A percentile compares a stretch with the other conserved stretches of the same genome.
Evolutionary conservation across 106 monocot species (phyloP).

Genomic region (Agapanthus africanus): DNA sequence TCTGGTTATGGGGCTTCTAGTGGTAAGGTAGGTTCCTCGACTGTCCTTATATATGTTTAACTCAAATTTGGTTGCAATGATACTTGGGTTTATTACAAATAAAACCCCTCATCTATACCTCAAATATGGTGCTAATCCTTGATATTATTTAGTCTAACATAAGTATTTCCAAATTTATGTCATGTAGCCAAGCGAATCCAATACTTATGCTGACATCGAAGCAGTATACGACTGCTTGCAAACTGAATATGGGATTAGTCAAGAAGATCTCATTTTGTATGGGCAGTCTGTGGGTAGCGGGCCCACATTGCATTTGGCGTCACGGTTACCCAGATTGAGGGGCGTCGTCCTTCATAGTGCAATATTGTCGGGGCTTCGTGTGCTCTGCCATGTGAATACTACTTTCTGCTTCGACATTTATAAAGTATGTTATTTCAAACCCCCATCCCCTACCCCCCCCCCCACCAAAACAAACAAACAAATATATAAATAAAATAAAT

Average conservation of each 20-base stretch:
- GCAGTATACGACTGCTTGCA: conserved; percentile 74
- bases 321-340: conserved; percentile 63
- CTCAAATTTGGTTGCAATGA: no score
- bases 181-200: conserved; percentile 67
- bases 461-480: no score
- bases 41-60: neutral
- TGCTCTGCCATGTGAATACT: conserved; percentile 66
- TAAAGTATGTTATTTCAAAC: conserved; percentile 69
- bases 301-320: conserved; percentile 73
- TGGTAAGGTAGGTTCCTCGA: conserved; percentile 47
- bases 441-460: no score
- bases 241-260: conserved; percentile 75
- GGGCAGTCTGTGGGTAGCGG: conserved; percentile 88
- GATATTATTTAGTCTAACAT: no score
- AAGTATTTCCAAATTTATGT: no score
- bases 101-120: no score
- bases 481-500: no score
- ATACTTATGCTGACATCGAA: conserved; percentile 85
- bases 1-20: conserved; percentile 80
- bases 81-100: no score
- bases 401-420: conserved; percentile 85
- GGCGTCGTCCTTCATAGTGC: conserved; percentile 82
- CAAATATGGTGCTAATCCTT: no score
- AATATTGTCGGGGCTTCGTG: conserved; percentile 73
- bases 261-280: conserved; percentile 74